Conservation (phyloP, 2,329 filamentous ascomycete genomes). For the Ophiostoma himal-ulmi region DNA sequence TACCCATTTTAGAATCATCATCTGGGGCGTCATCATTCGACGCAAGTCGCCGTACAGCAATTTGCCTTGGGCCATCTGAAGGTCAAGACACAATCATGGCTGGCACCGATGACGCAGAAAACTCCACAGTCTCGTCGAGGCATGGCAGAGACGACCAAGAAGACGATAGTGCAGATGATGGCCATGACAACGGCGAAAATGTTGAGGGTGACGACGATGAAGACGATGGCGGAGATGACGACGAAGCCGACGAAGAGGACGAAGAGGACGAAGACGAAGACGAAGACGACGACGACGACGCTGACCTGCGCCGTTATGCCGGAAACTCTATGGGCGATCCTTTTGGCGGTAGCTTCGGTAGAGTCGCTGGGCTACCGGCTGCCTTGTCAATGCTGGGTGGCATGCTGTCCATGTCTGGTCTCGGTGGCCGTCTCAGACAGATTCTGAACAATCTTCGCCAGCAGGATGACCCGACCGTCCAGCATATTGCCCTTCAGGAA, state of each 20-base stretch:
- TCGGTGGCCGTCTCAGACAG: constrained; percentile 71
- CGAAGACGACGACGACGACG: constrained; percentile 41
- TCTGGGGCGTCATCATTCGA: constrained; percentile 33
- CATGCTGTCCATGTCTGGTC: constrained; percentile 89
- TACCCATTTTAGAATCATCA: background rate
- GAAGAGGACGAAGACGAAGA: constrained; percentile 28
- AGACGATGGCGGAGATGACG: constrained; percentile 48
- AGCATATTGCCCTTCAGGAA: constrained; percentile 88
- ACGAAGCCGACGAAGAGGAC: constrained; percentile 38
- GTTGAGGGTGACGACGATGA: constrained; percentile 32
- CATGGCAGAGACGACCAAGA: background rate
- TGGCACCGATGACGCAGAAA: constrained; percentile 54
- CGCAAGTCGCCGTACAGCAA: constrained; percentile 41
- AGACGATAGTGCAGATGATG: constrained; percentile 33
- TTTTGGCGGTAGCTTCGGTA: constrained; percentile 38
- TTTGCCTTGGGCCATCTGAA: constrained; percentile 39
- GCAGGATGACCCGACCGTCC: constrained; percentile 78
- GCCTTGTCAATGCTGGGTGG: constrained; percentile 83
- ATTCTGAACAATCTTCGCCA: constrained; percentile 69
- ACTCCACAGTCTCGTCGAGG: constrained; percentile 23
- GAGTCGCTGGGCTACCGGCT: constrained; percentile 56
- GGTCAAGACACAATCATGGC: constrained; percentile 60
- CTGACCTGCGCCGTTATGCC: constrained; percentile 31
- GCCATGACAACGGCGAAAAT: constrained; percentile 39
- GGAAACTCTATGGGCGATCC: constrained; percentile 37